These are phyloP conservation scores for Brassica balearica DNA, from an alignment of 441 rosid genomes.

Conservation along the genomic window DNA sequence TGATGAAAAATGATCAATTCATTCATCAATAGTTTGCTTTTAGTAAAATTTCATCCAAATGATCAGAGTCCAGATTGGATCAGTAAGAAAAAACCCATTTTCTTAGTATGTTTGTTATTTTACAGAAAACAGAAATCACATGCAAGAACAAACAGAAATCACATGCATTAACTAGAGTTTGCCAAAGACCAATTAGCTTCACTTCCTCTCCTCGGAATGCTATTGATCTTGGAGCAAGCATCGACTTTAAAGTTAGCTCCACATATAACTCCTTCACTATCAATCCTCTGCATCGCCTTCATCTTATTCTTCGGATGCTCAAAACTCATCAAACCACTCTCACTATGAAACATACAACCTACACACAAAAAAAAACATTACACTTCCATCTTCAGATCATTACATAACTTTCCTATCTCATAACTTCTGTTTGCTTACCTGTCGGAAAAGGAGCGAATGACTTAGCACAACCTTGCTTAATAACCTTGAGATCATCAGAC, in stretches of 20 bases:
- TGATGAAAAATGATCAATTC: no score
- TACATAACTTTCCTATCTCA: background rate
- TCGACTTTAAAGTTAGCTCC: conserved; percentile 71
- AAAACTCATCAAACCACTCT: conserved; percentile 61
- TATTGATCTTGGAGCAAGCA: conserved; percentile 49
- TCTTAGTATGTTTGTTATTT: background rate
- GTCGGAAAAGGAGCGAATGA: conserved; percentile 71
- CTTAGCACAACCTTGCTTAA: conserved; percentile 66
- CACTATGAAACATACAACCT: conserved; percentile 65
- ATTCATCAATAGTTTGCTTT: no score
- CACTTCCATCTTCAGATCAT: background rate
- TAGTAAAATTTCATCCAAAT: no score
- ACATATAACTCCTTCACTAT: conserved; percentile 67
- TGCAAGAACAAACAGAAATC: background rate
- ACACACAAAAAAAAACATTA: conserved; percentile 3
- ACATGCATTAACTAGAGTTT: conserved; percentile 45
- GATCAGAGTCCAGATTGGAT: background rate
- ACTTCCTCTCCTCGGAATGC: conserved; percentile 64
- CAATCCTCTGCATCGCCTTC: conserved; percentile 69
- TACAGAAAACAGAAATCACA: conserved; percentile 1
- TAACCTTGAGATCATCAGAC: conserved; percentile 60
- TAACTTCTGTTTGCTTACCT: conserved; percentile 44
- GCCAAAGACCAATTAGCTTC: conserved; percentile 62
- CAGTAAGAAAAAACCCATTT: background rate
- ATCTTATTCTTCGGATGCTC: conserved; percentile 68